Evolutionary conservation across 2,329 filamentous ascomycete species (phyloP).

Genomic region (Penicillium sp.): DNA sequence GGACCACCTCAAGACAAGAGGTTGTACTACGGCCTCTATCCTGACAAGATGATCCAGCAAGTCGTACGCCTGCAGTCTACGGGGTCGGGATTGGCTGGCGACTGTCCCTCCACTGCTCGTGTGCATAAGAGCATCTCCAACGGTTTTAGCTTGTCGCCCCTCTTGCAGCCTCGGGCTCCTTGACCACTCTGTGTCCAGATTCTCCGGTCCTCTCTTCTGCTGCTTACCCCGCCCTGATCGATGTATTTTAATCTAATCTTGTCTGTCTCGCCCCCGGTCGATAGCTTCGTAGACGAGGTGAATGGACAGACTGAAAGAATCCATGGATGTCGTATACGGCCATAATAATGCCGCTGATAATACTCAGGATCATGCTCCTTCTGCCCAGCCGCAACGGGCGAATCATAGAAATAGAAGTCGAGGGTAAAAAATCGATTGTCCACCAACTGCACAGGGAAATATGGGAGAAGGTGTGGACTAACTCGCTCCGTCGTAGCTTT

Average conservation of each 20-base stretch:
- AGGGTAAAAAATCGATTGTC: conserved; percentile 5
- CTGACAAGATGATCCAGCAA: background rate
- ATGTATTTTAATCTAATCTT: conserved; percentile 17
- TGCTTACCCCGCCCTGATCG: conserved; percentile 26
- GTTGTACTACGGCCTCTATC: conserved; percentile 1
- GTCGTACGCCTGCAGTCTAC: conserved; percentile 6
- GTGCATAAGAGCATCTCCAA: conserved; percentile 17
- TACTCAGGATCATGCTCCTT: conserved; percentile 14
- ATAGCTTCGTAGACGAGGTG: background rate
- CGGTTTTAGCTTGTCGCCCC: conserved; percentile 12
- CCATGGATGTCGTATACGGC: conserved; percentile 14
- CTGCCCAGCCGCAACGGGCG: conserved; percentile 3
- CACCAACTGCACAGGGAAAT: conserved; percentile 6
- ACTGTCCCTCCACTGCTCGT: conserved; percentile 11
- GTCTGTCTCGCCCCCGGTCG: background rate
- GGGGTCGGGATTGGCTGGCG: conserved; percentile 13
- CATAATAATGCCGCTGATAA: conserved; percentile 11
- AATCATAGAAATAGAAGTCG: conserved; percentile 2
- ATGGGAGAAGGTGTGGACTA: conserved; percentile 8
- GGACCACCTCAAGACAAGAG: conserved; percentile 2
- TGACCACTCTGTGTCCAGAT: conserved; percentile 22
- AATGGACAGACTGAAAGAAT: conserved; percentile 1
- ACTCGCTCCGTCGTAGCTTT: conserved; percentile 21
- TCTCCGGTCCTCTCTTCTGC: conserved; percentile 7
- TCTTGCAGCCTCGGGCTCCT: conserved; percentile 21